Base-by-base conservation (phyloP, 805 yeast genomes). In the Wickerhamiella slavikovae region DNA sequence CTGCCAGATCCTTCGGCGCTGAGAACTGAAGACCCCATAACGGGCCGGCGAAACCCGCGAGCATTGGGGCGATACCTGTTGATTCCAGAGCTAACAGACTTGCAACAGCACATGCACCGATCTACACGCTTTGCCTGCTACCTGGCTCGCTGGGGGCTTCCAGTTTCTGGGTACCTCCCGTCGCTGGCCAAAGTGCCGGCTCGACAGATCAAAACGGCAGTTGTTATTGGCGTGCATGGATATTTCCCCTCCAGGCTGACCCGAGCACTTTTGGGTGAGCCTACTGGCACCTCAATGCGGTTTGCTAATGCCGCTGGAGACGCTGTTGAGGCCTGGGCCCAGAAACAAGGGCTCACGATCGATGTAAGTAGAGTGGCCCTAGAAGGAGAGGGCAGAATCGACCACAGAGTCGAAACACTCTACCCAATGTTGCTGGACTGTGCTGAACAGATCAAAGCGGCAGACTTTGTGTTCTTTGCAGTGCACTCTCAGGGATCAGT, bases 401-500 rank as follows among this genome's bases (percentile, higher is more conserved):
- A 77, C 38, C 82, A 78, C 42, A 61, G 98, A 19, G 93, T 85
- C 5, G 73, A 71, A 23, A 77, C 68, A 41, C 79, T 85, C 40
- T 75, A 70, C 36, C 67, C 69, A 19, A 65, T 79, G 25, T 57
- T 85, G 49, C 57, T 60, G 39, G 71, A 70, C 45, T 77, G 85
- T 79, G 48, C 57, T 24, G 52, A 58, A n/a, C 62, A 60, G 20
- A 52, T 76, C 12, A 34, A 38, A 15, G 39, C 44, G 12, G 85
- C 94, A 0, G 96, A 85, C 49, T 74, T 75, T 37, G 67, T 85
- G n/a, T 80, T 74, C 45, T 66, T 85, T 37, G 94, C 94, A 2
- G 72, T 92, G 1, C 98, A 85, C 51, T 83, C 95, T 0, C 98
- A 85, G 50, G 98, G 98, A 0, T 72, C 85, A 27, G 95, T 93